Conservation (phyloP, 768 basidiomycete species). For the Artomyces pyxidatus region DNA sequence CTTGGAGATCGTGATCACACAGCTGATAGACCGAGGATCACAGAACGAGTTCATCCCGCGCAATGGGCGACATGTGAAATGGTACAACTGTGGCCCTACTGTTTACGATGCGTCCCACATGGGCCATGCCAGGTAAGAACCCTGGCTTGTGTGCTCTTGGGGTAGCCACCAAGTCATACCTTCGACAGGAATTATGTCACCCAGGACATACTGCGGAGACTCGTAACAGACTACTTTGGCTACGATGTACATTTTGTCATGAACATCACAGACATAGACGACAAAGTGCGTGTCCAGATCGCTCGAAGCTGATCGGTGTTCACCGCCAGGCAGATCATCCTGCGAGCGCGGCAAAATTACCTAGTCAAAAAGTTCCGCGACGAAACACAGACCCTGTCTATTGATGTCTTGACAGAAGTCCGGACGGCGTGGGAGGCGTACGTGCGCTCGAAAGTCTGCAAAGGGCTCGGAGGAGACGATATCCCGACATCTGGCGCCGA, state of each 20-base stretch:
- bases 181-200: slow-evolving; percentile 84
- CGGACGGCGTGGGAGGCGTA: slow-evolving; percentile 59
- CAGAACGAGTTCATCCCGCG: slow-evolving; percentile 74
- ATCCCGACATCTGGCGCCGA: slow-evolving; percentile 42
- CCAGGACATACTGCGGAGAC: slow-evolving; percentile 83
- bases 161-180: background rate
- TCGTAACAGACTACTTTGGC: slow-evolving; percentile 92
- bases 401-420: slow-evolving; percentile 49
- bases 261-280: slow-evolving; percentile 99
- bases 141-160: background rate
- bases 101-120: slow-evolving; percentile 98
- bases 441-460: slow-evolving; percentile 53
- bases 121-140: slow-evolving; percentile 87
- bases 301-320: background rate
- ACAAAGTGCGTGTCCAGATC: slow-evolving; percentile 59
- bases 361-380: slow-evolving; percentile 55
- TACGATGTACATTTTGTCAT: slow-evolving; percentile 98
- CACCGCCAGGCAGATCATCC: slow-evolving; percentile 65
- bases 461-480: slow-evolving; percentile 47
- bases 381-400: slow-evolving; percentile 45
- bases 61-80: slow-evolving; percentile 73
- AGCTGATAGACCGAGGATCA: background rate
- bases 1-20: background rate
- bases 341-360: slow-evolving; percentile 78
- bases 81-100: slow-evolving; percentile 99